Evolutionary conservation across 1,139 yeast species (phyloP).

Genomic region (Blastobotrys persicus): DNA sequence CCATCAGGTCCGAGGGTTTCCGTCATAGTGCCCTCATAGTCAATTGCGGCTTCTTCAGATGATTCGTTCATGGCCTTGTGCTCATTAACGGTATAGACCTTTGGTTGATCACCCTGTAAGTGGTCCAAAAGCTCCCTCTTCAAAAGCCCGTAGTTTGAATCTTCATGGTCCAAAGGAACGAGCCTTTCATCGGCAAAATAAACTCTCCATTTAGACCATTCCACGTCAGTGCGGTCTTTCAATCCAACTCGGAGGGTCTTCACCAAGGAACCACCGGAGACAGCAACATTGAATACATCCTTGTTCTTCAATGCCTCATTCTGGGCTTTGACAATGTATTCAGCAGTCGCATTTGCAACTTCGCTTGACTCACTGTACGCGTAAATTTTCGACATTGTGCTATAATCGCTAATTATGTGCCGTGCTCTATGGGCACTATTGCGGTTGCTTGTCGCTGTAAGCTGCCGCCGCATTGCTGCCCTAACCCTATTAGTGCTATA

Average conservation of each 20-base stretch:
- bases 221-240: slow-evolving; percentile 52
- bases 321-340: slow-evolving; percentile 79
- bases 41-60: slow-evolving; percentile 43
- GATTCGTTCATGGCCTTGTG: background rate
- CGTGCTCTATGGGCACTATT: no score
- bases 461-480: background rate
- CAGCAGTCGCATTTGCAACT: slow-evolving; percentile 69
- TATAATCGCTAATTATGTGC: no score
- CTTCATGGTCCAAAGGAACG: slow-evolving; percentile 64
- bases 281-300: slow-evolving; percentile 62
- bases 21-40: slow-evolving; percentile 51
- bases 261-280: slow-evolving; percentile 89
- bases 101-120: slow-evolving; percentile 40
- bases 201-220: slow-evolving; percentile 68
- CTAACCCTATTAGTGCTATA: no score
- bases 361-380: slow-evolving; percentile 29
- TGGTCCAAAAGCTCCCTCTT: slow-evolving; percentile 53
- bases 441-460: no score
- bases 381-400: slow-evolving; percentile 22
- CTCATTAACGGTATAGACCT: slow-evolving; percentile 45
- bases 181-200: slow-evolving; percentile 72
- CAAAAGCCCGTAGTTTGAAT: slow-evolving; percentile 67
- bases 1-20: slow-evolving; percentile 28
- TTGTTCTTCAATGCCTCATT: slow-evolving; percentile 51
- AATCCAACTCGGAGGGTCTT: slow-evolving; percentile 71